Evolutionary conservation across 495 filamentous ascomycete genomes (phyloP), one percentile per base, ranked within the genome.

Genomic region (Rusavskia elegans): DNA sequence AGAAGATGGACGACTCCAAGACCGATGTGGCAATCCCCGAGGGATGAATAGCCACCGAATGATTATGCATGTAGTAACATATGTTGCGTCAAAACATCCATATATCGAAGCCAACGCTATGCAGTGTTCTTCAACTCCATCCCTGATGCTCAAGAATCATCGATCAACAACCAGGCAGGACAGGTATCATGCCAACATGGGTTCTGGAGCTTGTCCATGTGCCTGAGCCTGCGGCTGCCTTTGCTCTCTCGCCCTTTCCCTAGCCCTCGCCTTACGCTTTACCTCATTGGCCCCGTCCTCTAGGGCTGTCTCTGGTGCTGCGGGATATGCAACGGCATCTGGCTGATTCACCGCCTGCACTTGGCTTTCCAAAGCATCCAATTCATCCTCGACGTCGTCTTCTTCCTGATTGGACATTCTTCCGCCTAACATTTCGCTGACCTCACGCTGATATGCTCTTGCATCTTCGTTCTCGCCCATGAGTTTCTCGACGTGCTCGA

Each of bases 371-470:
- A 97, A 68, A 19, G 76, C 81, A 45, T 84, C 87, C 56, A 98
- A 67, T 69, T 97, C 92, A 59, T 96, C 89, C 61, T 96, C 93
- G 23, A 97, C 93, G 61, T 96, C 92, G 55, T 96, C 93, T 64
- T 97, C 92, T 66, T 97, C 93, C 61, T 90, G 83, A 60, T 86
- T 89, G 37, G 84, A 86, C 69, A 96, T 83, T 55, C 78, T 73
- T 2, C 86, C 87, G 10, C 78, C 84, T 11, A 98, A 76, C 82
- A 95, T 87, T 41, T 92, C 87, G 65, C 80, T 89, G 55, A 98
- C 75, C 65, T 92, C 89, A 84, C 80, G 75, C 64, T 95, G 89
- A 70, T 94, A 95, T 14, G 83, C 84, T 57, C 83, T 76, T 21
- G 87, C 90, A 54, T 95, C 90, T 35, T 84, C 85, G 23, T 74